Conservation (phyloP, 2,329 filamentous ascomycete species). For the Neofusicoccum sp. region DNA sequence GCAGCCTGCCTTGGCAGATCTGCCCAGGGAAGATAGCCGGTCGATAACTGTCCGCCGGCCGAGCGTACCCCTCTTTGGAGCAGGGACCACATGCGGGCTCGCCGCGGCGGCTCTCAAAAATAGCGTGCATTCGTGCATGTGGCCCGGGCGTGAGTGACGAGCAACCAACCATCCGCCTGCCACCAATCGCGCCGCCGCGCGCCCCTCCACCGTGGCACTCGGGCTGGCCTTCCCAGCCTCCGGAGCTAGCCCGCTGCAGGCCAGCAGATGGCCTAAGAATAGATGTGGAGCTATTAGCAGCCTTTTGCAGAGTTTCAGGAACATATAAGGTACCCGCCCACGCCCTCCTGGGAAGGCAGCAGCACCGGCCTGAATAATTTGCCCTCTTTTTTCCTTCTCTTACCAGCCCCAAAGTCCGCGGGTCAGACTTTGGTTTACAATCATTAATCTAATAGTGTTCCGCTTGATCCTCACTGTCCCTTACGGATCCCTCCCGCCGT, state of each 20-base stretch:
- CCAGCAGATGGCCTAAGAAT: constrained; percentile 43
- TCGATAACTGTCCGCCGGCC: constrained; percentile 15
- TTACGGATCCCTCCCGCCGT: constrained; percentile 41
- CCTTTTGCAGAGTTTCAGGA: constrained; percentile 36
- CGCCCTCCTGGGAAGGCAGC: constrained; percentile 34
- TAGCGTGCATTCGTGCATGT: constrained; percentile 25
- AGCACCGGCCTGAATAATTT: constrained; percentile 45
- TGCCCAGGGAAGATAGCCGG: constrained; percentile 16
- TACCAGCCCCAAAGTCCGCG: constrained; percentile 44
- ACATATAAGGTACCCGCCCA: constrained; percentile 49
- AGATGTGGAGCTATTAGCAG: constrained; percentile 45
- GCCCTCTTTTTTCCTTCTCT: constrained; percentile 34
- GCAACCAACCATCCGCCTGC: constrained; percentile 20
- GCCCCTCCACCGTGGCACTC: constrained; percentile 28
- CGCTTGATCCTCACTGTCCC: constrained; percentile 42
- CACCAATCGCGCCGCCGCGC: constrained; percentile 30
- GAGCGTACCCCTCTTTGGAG: constrained; percentile 13
- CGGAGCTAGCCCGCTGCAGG: constrained; percentile 28
- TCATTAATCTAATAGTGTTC: constrained; percentile 45
- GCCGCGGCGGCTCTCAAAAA: constrained; percentile 40
- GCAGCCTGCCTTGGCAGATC: constrained; percentile 14
- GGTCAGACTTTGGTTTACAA: constrained; percentile 47
- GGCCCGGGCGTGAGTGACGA: constrained; percentile 5
- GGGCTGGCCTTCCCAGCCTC: constrained; percentile 23
- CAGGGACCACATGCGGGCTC: constrained; percentile 20